Percentiles rank a stretch among this genome's conserved stretches.
Evolutionary conservation across 306 rosid species (phyloP).

Genomic region (Lotus japonicus): DNA sequence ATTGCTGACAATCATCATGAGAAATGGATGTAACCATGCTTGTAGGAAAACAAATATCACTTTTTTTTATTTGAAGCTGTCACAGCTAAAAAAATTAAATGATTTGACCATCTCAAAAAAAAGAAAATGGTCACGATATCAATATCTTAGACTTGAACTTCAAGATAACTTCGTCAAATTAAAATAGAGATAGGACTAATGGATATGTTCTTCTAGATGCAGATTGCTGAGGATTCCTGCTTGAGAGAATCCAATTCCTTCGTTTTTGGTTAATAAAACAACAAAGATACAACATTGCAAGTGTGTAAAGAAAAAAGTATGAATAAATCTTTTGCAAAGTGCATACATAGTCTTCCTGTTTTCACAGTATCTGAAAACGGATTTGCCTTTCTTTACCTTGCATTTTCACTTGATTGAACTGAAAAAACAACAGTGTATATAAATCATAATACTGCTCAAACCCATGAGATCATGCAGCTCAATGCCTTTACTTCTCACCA

Average conservation of each 20-base stretch:
- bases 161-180: too few relatives aligned
- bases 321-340: background rate
- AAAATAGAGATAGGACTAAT: too few relatives aligned
- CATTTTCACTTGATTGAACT: background rate
- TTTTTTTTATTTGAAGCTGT: too few relatives aligned
- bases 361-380: background rate
- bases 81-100: too few relatives aligned
- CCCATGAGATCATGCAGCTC: background rate
- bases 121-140: too few relatives aligned
- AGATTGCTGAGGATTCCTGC: too few relatives aligned
- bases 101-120: too few relatives aligned
- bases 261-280: background rate
- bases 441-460: background rate
- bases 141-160: too few relatives aligned
- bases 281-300: background rate
- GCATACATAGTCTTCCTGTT: background rate
- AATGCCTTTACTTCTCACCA: conserved; percentile 30
- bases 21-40: too few relatives aligned
- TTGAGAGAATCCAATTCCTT: background rate
- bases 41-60: too few relatives aligned
- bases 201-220: too few relatives aligned
- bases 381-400: background rate
- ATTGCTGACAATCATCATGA: too few relatives aligned
- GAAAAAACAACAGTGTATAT: background rate
- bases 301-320: background rate